Evolutionary conservation across 495 filamentous ascomycete species (phyloP).

Genomic region (Talaromyces liani): DNA sequence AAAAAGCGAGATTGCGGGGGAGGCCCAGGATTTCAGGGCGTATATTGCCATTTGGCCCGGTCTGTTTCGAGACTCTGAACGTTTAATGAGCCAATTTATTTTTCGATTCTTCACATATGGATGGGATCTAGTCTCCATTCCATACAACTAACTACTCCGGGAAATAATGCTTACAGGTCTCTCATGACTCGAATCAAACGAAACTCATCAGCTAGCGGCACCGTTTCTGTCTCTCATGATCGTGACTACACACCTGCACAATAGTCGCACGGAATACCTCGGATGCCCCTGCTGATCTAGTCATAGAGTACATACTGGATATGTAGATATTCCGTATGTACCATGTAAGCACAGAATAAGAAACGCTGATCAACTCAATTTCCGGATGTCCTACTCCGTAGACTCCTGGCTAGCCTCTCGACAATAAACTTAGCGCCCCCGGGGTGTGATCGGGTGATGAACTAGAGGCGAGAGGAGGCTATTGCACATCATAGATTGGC

Average conservation of each 20-base stretch:
- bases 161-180: background rate
- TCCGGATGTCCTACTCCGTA: background rate
- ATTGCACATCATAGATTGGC: slow-evolving; percentile 1
- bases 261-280: background rate
- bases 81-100: background rate
- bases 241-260: background rate
- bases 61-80: background rate
- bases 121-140: background rate
- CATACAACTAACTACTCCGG: background rate
- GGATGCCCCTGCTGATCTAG: background rate
- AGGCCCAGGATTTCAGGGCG: background rate
- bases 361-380: background rate
- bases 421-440: background rate
- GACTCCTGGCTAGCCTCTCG: background rate
- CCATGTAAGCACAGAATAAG: background rate
- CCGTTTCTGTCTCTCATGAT: background rate
- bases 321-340: background rate
- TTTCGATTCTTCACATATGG: background rate
- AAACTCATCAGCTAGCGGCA: background rate
- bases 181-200: background rate
- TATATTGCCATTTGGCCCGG: background rate
- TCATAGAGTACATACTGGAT: background rate
- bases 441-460: background rate
- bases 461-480: background rate
- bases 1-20: background rate